Conservation (phyloP, 352 stramenopile species). For the Blastocystis sp. region DNA sequence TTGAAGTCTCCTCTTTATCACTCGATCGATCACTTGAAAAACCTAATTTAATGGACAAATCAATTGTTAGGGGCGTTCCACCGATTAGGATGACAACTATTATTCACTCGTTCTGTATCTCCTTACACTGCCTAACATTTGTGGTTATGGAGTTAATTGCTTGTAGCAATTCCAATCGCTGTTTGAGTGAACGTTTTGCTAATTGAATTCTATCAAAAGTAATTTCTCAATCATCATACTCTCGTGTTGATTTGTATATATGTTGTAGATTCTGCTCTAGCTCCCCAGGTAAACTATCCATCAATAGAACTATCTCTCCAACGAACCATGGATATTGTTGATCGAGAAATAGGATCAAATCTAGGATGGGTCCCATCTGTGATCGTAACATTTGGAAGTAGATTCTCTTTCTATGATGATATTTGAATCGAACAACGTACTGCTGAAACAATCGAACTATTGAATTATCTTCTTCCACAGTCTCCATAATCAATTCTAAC, state of each 20-base stretch:
- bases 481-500: conserved; percentile 42
- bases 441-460: background rate
- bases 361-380: background rate
- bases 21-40: background rate
- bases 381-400: background rate
- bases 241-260: conserved; percentile 12
- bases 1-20: background rate
- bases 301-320: background rate
- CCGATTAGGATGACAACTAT: background rate
- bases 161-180: background rate
- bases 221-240: background rate
- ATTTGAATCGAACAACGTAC: background rate
- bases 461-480: background rate
- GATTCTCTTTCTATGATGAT: background rate
- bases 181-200: background rate
- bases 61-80: background rate
- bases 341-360: conserved; percentile 30
- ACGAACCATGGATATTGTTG: conserved; percentile 54
- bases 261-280: background rate
- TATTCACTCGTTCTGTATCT: background rate
- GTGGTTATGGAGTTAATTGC: background rate
- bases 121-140: background rate
- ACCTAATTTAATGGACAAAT: background rate
- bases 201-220: background rate
- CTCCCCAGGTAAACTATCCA: background rate